Evolutionary conservation across 148 eudicot species (phyloP).

Genomic region (Salicornia ramosissima): DNA sequence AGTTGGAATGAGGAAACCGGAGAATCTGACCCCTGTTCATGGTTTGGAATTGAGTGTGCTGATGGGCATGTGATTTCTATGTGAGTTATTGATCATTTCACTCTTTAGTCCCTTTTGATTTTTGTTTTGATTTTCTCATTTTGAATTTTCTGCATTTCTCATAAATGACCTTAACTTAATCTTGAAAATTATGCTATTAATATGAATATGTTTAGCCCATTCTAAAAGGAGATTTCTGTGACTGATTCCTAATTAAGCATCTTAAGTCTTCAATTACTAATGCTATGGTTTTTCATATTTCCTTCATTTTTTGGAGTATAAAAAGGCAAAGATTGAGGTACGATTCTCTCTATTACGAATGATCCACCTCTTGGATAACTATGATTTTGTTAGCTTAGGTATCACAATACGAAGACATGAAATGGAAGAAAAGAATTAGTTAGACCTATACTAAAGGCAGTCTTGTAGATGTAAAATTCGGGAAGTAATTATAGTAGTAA

Average conservation of each 20-base stretch:
- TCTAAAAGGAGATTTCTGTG: no score
- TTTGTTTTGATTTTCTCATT: not conserved
- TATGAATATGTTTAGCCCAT: not conserved
- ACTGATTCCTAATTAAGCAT: not conserved
- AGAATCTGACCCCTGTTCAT: slow-evolving; percentile 57
- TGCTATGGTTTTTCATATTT: not conserved
- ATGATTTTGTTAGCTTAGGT: no score
- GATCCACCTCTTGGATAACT: not conserved
- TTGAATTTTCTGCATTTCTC: not conserved
- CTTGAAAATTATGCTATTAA: not conserved
- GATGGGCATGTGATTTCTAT: slow-evolving; percentile 51
- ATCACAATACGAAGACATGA: no score
- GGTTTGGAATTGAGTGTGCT: slow-evolving; percentile 68
- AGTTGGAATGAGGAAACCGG: slow-evolving; percentile 56
- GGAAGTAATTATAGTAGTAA: not conserved
- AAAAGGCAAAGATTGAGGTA: not conserved
- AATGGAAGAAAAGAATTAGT: no score
- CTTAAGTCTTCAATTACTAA: not conserved
- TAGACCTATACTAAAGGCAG: no score
- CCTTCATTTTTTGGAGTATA: not conserved
- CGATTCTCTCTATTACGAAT: not conserved
- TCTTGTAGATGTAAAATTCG: not conserved
- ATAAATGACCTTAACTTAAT: not conserved
- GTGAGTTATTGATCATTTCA: slow-evolving; percentile 42
- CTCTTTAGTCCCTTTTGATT: not conserved